Percentiles rank a stretch among this genome's conserved stretches.
These are phyloP conservation scores for Saccharomycopsis malanga DNA, from an alignment of 805 yeast species.

Conservation along the genomic window DNA sequence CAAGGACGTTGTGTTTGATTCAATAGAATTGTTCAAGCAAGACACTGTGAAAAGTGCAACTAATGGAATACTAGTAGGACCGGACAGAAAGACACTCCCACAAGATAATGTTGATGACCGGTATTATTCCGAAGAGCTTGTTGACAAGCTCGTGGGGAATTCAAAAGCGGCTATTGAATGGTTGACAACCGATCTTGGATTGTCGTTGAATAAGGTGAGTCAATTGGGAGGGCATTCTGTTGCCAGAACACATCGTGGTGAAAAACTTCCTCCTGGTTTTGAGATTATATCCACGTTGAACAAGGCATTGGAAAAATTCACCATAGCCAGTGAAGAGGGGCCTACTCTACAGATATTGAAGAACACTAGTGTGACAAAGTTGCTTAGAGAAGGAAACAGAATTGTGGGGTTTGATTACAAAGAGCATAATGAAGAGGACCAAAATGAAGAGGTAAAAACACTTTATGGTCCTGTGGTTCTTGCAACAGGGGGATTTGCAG, in stretches of 20 bases:
- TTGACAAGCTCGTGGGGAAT: constrained; percentile 25
- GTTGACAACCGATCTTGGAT: constrained; percentile 27
- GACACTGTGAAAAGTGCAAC: constrained; percentile 34
- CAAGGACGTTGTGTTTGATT: constrained; percentile 23
- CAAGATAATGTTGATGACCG: constrained; percentile 6
- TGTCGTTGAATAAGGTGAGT: constrained; percentile 31
- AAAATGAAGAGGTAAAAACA: constrained; percentile 27
- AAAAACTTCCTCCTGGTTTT: constrained; percentile 51
- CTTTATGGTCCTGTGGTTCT: constrained; percentile 34
- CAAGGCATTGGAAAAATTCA: constrained; percentile 30
- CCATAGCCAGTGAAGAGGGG: constrained; percentile 23
- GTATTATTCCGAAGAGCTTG: constrained; percentile 23
- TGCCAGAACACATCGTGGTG: constrained; percentile 37
- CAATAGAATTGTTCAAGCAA: constrained; percentile 26
- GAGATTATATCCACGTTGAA: constrained; percentile 45
- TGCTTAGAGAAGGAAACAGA: constrained; percentile 27
- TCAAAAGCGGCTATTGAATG: constrained; percentile 32
- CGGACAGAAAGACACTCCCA: background rate
- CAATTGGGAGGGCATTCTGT: constrained; percentile 36
- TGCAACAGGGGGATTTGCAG: constrained; percentile 56
- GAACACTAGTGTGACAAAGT: constrained; percentile 33
- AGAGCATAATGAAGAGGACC: constrained; percentile 26
- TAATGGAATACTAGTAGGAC: constrained; percentile 24
- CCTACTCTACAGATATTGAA: constrained; percentile 30
- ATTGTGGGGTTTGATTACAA: constrained; percentile 40